These are phyloP conservation scores for Aspergillus sp. DNA, from an alignment of 2,329 filamentous ascomycete genomes.

Conservation along the genomic window DNA sequence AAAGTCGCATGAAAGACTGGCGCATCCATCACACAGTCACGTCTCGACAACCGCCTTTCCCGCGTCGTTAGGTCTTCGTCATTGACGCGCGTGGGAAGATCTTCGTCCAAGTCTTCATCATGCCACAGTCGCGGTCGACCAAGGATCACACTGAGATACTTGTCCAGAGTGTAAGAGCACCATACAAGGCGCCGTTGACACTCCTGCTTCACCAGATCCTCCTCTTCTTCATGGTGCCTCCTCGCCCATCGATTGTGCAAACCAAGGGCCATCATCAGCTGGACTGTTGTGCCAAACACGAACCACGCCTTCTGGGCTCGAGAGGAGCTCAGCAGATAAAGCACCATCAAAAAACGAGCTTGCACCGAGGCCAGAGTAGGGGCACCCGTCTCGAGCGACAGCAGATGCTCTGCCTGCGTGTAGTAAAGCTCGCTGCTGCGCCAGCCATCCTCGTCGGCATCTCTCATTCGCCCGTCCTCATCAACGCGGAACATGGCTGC, in stretches of 20 bases:
- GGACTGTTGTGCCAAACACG: constrained; percentile 39
- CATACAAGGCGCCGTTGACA: constrained; percentile 42
- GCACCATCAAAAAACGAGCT: constrained; percentile 25
- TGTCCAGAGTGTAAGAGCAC: constrained; percentile 43
- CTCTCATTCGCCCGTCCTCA: constrained; percentile 16
- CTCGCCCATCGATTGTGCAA: constrained; percentile 32
- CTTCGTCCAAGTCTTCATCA: constrained; percentile 62
- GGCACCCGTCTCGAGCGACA: constrained; percentile 21
- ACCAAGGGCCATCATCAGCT: constrained; percentile 40
- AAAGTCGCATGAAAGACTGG: constrained; percentile 24
- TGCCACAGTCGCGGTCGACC: constrained; percentile 60
- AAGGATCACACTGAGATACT: constrained; percentile 58
- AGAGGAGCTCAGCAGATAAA: constrained; percentile 42
- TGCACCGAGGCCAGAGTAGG: constrained; percentile 25
- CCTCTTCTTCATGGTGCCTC: constrained; percentile 4
- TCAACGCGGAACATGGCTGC: constrained; percentile 22
- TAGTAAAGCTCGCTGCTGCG: constrained; percentile 26
- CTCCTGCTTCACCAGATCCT: constrained; percentile 26
- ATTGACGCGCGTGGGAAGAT: constrained; percentile 44
- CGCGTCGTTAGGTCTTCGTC: constrained; percentile 21
- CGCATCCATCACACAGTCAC: constrained; percentile 29
- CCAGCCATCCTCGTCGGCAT: constrained; percentile 19
- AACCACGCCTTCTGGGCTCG: constrained; percentile 43
- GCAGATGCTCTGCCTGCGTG: constrained; percentile 21
- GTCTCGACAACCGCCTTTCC: constrained; percentile 2